Conservation (phyloP, 805 yeast species). For the Hanseniaspora taiwanica region DNA sequence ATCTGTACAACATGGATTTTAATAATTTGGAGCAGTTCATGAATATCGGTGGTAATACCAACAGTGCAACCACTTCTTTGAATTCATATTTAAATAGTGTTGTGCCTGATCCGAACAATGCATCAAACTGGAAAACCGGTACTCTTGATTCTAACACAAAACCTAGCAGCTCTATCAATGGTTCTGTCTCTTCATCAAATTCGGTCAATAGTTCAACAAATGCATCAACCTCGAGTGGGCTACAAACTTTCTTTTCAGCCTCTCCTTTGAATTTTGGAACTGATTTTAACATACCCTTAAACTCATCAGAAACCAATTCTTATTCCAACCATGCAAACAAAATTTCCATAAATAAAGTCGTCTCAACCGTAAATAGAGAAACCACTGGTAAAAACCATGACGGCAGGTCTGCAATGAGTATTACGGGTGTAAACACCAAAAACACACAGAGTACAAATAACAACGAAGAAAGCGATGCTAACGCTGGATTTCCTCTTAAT, state of each 20-base stretch:
- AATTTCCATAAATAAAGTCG: too few relatives aligned
- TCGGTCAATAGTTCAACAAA: neutral
- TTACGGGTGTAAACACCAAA: neutral
- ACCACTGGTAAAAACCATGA: too few relatives aligned
- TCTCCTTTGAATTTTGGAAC: neutral
- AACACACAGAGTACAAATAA: neutral
- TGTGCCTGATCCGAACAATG: neutral
- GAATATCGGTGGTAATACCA: too few relatives aligned
- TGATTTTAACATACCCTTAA: too few relatives aligned
- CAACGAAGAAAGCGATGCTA: too few relatives aligned
- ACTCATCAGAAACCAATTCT: too few relatives aligned
- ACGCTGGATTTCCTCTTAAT: neutral
- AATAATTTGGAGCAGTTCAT: neutral
- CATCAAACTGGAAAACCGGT: neutral
- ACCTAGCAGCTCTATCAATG: neutral
- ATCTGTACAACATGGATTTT: neutral
- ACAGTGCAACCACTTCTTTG: too few relatives aligned
- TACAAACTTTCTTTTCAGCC: neutral
- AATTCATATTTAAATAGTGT: too few relatives aligned
- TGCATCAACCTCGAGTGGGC: neutral
- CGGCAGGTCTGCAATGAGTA: neutral
- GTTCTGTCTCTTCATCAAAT: neutral
- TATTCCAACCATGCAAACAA: too few relatives aligned
- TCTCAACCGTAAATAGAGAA: too few relatives aligned
- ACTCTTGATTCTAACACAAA: neutral